Percentiles rank a stretch among this genome's conserved stretches.
Evolutionary conservation across 2,329 filamentous ascomycete genomes (phyloP).

Genomic region (Emmonsiellopsis sp.): DNA sequence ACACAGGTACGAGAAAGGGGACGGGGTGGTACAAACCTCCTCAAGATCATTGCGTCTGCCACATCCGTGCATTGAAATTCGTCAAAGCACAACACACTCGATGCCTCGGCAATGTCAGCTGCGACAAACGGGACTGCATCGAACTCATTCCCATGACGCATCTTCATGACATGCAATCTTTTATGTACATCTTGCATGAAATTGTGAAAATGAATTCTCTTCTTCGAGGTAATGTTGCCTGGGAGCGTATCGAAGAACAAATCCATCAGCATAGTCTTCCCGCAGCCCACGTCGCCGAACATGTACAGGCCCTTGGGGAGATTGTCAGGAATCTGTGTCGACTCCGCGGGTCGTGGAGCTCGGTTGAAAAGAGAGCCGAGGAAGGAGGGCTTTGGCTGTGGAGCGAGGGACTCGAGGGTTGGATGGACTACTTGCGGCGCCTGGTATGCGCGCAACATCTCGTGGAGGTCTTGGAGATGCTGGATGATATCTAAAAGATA

Average conservation of each 20-base stretch:
- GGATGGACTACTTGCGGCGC: constrained; percentile 70
- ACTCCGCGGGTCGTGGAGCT: constrained; percentile 21
- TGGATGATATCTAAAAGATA: constrained; percentile 65
- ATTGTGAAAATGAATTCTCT: constrained; percentile 95
- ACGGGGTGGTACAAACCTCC: constrained; percentile 45
- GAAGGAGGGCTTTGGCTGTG: constrained; percentile 39
- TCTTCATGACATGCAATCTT: constrained; percentile 80
- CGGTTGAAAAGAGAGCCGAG: constrained; percentile 40
- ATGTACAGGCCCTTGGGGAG: constrained; percentile 87
- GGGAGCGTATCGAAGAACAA: constrained; percentile 93
- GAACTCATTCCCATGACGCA: constrained; percentile 77
- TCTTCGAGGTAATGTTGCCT: constrained; percentile 68
- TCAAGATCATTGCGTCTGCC: constrained; percentile 94
- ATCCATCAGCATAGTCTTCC: constrained; percentile 99
- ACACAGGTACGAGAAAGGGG: not conserved
- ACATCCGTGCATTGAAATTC: constrained; percentile 99
- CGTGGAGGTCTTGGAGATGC: constrained; percentile 78
- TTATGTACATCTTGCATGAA: constrained; percentile 99
- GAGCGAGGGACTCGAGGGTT: constrained; percentile 57
- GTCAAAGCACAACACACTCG: constrained; percentile 89
- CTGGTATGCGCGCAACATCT: constrained; percentile 65
- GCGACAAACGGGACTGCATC: constrained; percentile 88
- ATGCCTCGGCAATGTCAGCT: constrained; percentile 80
- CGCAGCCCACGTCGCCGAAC: constrained; percentile 91
- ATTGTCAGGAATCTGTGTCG: constrained; percentile 52